Percentiles rank a stretch among this genome's conserved stretches.
Conservation (phyloP, 2,329 filamentous ascomycete genomes). For the Botrytis deweyae region DNA sequence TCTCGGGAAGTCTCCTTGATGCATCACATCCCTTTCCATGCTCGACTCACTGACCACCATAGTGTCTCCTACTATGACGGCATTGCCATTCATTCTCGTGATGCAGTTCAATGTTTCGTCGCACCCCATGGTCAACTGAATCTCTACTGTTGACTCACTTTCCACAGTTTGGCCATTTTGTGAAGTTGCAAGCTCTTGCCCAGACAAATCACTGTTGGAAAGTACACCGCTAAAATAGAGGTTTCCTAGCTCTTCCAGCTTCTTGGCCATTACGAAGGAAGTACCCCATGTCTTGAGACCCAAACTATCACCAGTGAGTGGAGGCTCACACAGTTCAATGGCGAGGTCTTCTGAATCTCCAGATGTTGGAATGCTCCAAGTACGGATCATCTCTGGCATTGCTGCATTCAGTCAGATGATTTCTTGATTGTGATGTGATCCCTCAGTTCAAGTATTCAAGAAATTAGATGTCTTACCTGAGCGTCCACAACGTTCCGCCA, state of each 20-base stretch:
- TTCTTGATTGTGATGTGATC: neutral
- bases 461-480: constrained; percentile 48
- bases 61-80: neutral
- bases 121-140: constrained; percentile 1
- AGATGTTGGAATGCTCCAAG: constrained; percentile 55
- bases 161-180: neutral
- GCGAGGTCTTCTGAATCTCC: constrained; percentile 47
- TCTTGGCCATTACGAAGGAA: constrained; percentile 78
- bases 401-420: constrained; percentile 41
- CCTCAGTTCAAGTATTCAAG: neutral
- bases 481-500: constrained; percentile 84
- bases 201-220: constrained; percentile 24
- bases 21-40: neutral
- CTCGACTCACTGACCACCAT: neutral
- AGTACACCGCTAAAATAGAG: constrained; percentile 40
- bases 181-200: neutral
- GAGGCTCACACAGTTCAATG: constrained; percentile 78
- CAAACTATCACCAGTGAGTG: constrained; percentile 81
- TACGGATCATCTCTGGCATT: constrained; percentile 62
- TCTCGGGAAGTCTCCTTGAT: neutral
- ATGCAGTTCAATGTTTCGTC: neutral
- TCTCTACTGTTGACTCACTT: neutral
- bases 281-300: constrained; percentile 96
- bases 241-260: constrained; percentile 52
- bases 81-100: neutral